Base-by-base conservation (phyloP, 352 stramenopile species). In the Thalassiosira gravida region DNA sequence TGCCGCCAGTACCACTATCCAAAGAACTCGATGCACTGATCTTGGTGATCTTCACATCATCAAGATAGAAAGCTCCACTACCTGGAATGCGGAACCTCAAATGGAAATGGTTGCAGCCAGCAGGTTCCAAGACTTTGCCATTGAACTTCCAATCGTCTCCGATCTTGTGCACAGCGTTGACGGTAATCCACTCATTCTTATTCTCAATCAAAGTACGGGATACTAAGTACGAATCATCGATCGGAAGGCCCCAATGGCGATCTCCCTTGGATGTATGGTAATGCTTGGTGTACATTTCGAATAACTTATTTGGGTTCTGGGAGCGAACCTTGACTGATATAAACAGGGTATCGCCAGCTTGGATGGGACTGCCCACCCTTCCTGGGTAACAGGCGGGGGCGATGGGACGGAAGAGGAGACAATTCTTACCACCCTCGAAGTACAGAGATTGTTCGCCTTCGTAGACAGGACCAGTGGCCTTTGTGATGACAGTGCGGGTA, bases 51-150 rank as follows among this genome's bases (percentile, higher is more conserved):
- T 22, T 22, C 9, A 80, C 65, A 50, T 84, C 76, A 27, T 84
- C 76, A 16, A 84, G 8, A 25, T 69, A 79, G 13, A 57, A 79
- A 9, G 18, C 32, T 0, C 56, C 64, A 3, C 57, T 71, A 14
- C 44, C 18, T 3, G 32, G 5, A 7, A 71, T 1, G 16, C 64
- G 44, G 25, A 84, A 76, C 35, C 69, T 24, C 0, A 84, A 46
- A 27, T 84, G 76, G 58, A 75, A 84, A 49, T 79, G 63, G 37
- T 79, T 80, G 50, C 76, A 84, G 11, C 6, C 44, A 1, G 37
- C 64, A 16, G 76, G 76, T 9, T 16, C 3, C 11, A 77, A 47
- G 0, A 67, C 16, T 29, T 63, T 24, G 5, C 49, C 57, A 24
- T 69, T 16, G 14, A 30, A 80, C n/a, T 6, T 80, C 76, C 76